Conservation (phyloP, 345 rosid genomes). For the Mangifera indica region DNA sequence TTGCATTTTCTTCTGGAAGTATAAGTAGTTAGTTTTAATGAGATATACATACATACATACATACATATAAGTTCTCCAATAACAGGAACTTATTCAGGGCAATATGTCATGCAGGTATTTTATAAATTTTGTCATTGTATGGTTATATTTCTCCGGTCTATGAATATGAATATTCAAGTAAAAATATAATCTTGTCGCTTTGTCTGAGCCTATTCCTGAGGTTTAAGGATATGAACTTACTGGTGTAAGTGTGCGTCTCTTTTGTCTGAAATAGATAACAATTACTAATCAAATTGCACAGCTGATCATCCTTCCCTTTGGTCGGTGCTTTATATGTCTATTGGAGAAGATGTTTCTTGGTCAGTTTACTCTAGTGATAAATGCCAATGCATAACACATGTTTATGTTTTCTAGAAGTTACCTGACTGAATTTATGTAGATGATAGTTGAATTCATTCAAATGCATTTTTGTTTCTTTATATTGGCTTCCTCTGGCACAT, state of each 20-base stretch:
- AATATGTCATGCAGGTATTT: slow-evolving; percentile 90
- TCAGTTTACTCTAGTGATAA: neutral
- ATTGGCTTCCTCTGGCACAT: neutral
- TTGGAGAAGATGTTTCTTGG: neutral
- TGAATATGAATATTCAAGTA: neutral
- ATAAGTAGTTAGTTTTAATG: neutral
- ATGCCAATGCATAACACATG: neutral
- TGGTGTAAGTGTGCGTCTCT: neutral
- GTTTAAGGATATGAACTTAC: neutral
- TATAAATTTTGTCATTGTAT: neutral
- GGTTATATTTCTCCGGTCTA: neutral
- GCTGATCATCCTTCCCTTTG: neutral
- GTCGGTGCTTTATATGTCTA: neutral
- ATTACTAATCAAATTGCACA: neutral
- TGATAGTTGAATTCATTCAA: neutral
- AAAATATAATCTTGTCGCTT: neutral
- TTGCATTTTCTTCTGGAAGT: neutral
- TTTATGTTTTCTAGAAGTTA: neutral
- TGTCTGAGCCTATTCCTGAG: neutral
- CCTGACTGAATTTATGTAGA: neutral
- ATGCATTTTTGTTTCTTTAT: neutral
- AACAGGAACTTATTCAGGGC: slow-evolving; percentile 98
- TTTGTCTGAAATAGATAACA: neutral
- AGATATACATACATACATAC: too few relatives aligned
- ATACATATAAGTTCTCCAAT: slow-evolving; percentile 96